These are phyloP conservation scores for Pisolithus thermaeus DNA, from an alignment of 1,284 basidiomycete genomes.

Conservation along the genomic window DNA sequence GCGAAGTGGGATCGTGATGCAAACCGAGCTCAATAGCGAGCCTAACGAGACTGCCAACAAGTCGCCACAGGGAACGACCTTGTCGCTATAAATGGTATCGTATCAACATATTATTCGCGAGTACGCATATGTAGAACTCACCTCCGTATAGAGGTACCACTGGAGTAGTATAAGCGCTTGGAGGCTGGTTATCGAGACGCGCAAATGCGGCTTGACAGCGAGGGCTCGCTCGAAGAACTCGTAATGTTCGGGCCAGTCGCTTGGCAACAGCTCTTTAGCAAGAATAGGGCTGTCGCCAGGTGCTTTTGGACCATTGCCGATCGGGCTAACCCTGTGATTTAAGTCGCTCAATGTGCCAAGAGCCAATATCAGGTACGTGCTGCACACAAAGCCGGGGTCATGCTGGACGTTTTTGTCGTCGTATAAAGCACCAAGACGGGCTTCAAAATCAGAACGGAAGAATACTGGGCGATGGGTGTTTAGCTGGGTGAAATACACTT, in stretches of 20 bases:
- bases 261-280: constrained; percentile 57
- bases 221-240: constrained; percentile 77
- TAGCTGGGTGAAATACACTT: constrained; percentile 68
- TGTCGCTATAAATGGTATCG: constrained; percentile 49
- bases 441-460: constrained; percentile 57
- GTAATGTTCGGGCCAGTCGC: constrained; percentile 72
- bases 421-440: constrained; percentile 59
- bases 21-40: constrained; percentile 74
- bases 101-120: constrained; percentile 4
- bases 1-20: constrained; percentile 73
- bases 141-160: constrained; percentile 84
- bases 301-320: constrained; percentile 28
- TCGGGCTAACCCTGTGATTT: constrained; percentile 52
- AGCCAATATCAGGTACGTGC: constrained; percentile 68
- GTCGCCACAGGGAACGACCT: constrained; percentile 77
- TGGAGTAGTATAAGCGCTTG: constrained; percentile 77
- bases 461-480: constrained; percentile 75
- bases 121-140: constrained; percentile 27
- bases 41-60: constrained; percentile 75
- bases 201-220: constrained; percentile 69
- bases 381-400: constrained; percentile 73
- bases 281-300: constrained; percentile 26
- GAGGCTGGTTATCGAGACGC: constrained; percentile 71
- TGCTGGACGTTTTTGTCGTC: constrained; percentile 43
- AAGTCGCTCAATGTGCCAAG: constrained; percentile 76